These are phyloP conservation scores for Sordariomycetes sp. DNA, from an alignment of 2,329 filamentous ascomycete genomes.

Conservation along the genomic window DNA sequence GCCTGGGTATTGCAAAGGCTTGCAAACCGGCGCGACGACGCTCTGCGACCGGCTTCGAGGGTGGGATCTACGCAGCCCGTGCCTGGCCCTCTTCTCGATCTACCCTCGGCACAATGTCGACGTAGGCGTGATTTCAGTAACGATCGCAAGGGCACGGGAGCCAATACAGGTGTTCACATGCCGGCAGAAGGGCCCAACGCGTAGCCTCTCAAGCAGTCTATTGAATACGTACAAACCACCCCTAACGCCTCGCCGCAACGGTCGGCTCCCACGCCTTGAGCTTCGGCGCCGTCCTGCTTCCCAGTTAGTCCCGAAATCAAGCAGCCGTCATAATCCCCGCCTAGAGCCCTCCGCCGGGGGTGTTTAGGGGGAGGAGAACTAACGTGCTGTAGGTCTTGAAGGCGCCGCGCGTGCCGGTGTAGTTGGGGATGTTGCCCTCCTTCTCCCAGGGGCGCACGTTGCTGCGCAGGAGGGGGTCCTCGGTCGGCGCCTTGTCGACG, in stretches of 20 bases:
- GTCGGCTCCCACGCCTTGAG: slow-evolving; percentile 39
- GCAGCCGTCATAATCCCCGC: too few relatives aligned
- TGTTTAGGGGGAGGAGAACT: slow-evolving; percentile 27
- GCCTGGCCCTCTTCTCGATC: too few relatives aligned
- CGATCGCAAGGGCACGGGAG: too few relatives aligned
- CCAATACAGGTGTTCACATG: background rate
- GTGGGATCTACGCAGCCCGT: too few relatives aligned
- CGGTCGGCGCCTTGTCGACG: slow-evolving; percentile 73
- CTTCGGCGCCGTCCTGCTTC: slow-evolving; percentile 42
- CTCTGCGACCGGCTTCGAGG: too few relatives aligned
- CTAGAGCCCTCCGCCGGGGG: too few relatives aligned
- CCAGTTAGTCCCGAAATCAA: too few relatives aligned
- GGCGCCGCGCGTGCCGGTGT: slow-evolving; percentile 65
- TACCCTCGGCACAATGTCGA: too few relatives aligned
- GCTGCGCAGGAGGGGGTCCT: slow-evolving; percentile 62
- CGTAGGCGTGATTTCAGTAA: too few relatives aligned
- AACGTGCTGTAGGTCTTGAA: slow-evolving; percentile 95
- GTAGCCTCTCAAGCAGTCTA: background rate
- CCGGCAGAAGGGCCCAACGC: background rate
- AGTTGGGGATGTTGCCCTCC: slow-evolving; percentile 58
- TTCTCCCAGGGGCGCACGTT: slow-evolving; percentile 67
- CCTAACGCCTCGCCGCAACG: slow-evolving; percentile 13
- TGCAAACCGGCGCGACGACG: too few relatives aligned
- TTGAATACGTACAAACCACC: background rate
- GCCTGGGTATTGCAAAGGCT: too few relatives aligned